Evolutionary conservation across 1,284 basidiomycete species (phyloP).

Genomic region (Ustilago shanxiensis): DNA sequence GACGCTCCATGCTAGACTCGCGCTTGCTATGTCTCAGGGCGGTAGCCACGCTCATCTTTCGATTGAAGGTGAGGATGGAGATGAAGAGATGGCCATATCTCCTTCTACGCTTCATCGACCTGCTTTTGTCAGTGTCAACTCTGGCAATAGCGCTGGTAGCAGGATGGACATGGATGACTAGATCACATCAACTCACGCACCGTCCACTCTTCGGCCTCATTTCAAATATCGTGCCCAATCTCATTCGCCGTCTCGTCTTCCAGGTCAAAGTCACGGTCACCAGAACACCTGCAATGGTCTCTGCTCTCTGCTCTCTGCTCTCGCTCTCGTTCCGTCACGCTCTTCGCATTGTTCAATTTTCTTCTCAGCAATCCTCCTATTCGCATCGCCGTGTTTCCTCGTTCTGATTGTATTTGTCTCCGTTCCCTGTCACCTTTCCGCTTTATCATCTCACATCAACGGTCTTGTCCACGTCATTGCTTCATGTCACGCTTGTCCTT

Average conservation of each 20-base stretch:
- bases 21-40: conserved; percentile 12
- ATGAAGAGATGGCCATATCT: conserved; percentile 10
- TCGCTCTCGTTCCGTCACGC: background rate
- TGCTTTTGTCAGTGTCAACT: conserved; percentile 10
- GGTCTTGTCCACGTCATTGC: background rate
- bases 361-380: no score
- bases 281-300: background rate
- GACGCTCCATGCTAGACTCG: conserved; percentile 19
- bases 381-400: no score
- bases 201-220: background rate
- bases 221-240: background rate
- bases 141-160: conserved; percentile 2
- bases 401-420: background rate
- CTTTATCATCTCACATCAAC: background rate
- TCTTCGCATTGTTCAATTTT: no score
- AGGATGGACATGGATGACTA: conserved; percentile 25
- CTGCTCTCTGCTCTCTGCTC: no score
- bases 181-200: background rate
- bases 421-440: background rate
- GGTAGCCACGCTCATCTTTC: background rate
- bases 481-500: background rate
- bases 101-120: conserved; percentile 5
- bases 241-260: no score
- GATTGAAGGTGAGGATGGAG: background rate
- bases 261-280: background rate